Base-by-base conservation (phyloP, 1,284 basidiomycete genomes). In the Caloboletus inedulis region DNA sequence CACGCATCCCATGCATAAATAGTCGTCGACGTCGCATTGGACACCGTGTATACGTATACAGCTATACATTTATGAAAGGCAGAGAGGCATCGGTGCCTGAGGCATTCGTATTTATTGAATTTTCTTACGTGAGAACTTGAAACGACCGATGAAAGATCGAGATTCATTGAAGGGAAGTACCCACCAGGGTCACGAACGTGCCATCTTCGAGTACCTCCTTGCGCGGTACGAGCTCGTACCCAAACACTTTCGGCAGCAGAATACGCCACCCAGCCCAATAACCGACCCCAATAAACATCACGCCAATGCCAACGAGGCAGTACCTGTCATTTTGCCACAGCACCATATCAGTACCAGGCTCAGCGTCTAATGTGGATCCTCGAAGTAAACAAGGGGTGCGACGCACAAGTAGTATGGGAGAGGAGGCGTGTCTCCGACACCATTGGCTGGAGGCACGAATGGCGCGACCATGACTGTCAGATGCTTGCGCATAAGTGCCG, bases 261-360 rank as follows among this genome's bases (percentile, higher is more conserved):
- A 80, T 54, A 0, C 77, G 73, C 81, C 81, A 83, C 9, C 62
- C 66, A 0, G 75, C 75, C 84, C 82, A 85, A 63, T 82, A 85
- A 0, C 75, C 31, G 1, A 78, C 71, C 10, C 78, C 83, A 7
- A 60, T 27, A 0, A 72, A 42, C 69, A 83, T 70, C 49, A 82
- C 62, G 0, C 61, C 77, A 52, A 82, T 81, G 5, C 79, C 80
- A 6, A 83, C 77, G 3, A 84, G 69, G 54, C 77, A 80, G 62
- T 83, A 81, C 49, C 79, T 80, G 43, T 19, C 25, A 29, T 23
- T 55, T 41, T 40, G 14, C 5, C 30, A 10, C 3, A 7, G 9
- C 29, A 12, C 33, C 29, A 12, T 33, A 16, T 31, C 2, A 19
- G 19, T 36, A 25, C 12, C 13, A 4, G 10, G 10, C 3, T 42